phyloP scores from a whole-genome alignment of 2,329 filamentous ascomycete genomes.

The Talaromyces sp. region DNA sequence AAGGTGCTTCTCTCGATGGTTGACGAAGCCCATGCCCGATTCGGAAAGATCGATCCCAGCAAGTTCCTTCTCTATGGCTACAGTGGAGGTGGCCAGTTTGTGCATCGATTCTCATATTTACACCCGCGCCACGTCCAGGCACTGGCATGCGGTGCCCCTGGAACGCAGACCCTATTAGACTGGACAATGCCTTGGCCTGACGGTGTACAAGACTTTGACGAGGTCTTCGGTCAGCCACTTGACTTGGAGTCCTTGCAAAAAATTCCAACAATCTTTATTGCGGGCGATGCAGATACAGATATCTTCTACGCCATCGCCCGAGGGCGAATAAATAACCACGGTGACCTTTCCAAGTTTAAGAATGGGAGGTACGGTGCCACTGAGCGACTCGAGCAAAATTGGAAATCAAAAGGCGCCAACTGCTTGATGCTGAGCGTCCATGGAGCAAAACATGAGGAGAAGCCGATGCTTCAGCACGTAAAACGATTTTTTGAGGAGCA shows the following conservation, averaged over 20 bases:
- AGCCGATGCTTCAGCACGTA: not conserved
- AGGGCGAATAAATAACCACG: not conserved
- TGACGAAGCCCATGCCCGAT: not conserved
- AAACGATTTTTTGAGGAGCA: not conserved
- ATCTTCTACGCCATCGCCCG: not conserved
- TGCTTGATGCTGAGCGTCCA: conserved; percentile 1
- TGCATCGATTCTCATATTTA: conserved; percentile 9
- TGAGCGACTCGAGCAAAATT: not conserved
- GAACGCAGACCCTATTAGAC: conserved; percentile 1
- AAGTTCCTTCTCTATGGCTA: conserved; percentile 3
- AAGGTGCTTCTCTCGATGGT: not conserved
- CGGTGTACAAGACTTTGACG: not conserved
- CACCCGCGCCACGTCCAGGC: not conserved
- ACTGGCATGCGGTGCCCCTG: conserved; percentile 3
- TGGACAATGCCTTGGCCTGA: not conserved
- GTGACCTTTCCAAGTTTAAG: not conserved
- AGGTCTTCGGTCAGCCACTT: not conserved
- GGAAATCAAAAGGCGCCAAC: not conserved
- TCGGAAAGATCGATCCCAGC: not conserved
- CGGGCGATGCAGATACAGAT: conserved; percentile 3
- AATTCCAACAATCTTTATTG: conserved; percentile 6
- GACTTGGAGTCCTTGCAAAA: not conserved
- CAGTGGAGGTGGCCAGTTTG: conserved; percentile 6
- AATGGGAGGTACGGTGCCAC: conserved; percentile 4
- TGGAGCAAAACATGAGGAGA: not conserved